These are phyloP conservation scores for Spirogloea muscicola DNA, from an alignment of 139 green algal genomes.

Conservation along the genomic window DNA sequence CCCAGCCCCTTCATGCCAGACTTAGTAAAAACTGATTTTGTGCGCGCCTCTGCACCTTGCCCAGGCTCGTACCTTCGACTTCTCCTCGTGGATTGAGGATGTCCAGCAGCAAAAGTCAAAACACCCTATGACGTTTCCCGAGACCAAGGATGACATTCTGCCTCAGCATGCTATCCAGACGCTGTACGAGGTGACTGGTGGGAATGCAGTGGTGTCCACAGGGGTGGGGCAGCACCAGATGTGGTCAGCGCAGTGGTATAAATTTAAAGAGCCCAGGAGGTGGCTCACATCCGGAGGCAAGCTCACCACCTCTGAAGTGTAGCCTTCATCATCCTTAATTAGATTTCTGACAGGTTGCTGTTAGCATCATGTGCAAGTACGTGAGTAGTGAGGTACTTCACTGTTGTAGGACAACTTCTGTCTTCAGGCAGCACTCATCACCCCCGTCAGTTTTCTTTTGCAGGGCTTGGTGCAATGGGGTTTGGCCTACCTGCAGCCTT, in stretches of 20 bases:
- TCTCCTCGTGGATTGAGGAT: conserved; percentile 61
- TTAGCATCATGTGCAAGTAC: too few relatives aligned
- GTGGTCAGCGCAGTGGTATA: conserved; percentile 95
- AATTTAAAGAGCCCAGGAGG: conserved; percentile 31
- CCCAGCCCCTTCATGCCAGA: too few relatives aligned
- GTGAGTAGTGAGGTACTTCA: too few relatives aligned
- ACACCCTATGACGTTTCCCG: conserved; percentile 81
- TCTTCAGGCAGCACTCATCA: too few relatives aligned
- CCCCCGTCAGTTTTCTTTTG: too few relatives aligned
- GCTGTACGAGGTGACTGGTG: conserved; percentile 88
- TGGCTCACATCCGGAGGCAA: conserved; percentile 42
- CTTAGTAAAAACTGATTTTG: too few relatives aligned
- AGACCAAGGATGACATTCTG: conserved; percentile 65
- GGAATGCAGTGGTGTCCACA: conserved; percentile 93
- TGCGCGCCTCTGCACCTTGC: too few relatives aligned
- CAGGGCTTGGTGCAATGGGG: conserved; percentile 94
- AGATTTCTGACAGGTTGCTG: too few relatives aligned
- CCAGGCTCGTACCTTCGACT: conserved; percentile 36
- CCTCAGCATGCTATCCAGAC: conserved; percentile 91
- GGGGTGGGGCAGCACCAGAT: conserved; percentile 99
- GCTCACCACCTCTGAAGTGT: neutral
- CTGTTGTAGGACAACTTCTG: too few relatives aligned
- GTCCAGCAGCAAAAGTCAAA: conserved; percentile 65
- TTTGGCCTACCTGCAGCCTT: conserved; percentile 94
- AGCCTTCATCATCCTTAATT: too few relatives aligned